phyloP scores from a whole-genome alignment of 192 early-diverging fungal species.

The Diversispora eburnea region DNA sequence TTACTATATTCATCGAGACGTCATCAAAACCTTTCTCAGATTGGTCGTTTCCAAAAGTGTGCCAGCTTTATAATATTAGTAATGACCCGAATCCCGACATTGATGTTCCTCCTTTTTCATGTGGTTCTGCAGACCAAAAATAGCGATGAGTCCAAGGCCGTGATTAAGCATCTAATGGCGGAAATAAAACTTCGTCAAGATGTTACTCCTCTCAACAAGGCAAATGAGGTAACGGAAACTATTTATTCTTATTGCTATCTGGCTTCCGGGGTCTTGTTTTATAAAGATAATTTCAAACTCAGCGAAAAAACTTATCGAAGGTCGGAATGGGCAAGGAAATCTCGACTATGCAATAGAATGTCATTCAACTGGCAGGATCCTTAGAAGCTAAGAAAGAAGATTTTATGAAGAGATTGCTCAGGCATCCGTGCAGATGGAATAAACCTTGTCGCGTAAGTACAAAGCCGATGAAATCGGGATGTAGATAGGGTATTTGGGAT shows the following conservation, averaged over 20 bases:
- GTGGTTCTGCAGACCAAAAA: neutral
- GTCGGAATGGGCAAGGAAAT: no score
- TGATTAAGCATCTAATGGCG: slow-evolving; percentile 3
- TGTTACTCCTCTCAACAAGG: slow-evolving; percentile 3
- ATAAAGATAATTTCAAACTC: no score
- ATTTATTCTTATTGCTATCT: slow-evolving; percentile 4
- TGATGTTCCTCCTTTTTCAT: neutral
- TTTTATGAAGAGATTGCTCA: slow-evolving; percentile 18
- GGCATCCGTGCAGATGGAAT: slow-evolving; percentile 35
- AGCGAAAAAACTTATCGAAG: no score
- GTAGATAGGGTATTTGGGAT: slow-evolving; percentile 34
- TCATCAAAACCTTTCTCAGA: slow-evolving; percentile 15
- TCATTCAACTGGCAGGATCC: no score
- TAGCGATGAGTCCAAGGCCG: neutral
- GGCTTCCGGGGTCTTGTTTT: neutral
- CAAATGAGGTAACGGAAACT: slow-evolving; percentile 17
- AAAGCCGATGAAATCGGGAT: slow-evolving; percentile 22
- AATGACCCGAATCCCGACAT: neutral
- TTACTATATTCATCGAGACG: slow-evolving; percentile 15
- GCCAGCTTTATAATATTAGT: slow-evolving; percentile 10
- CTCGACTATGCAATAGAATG: no score
- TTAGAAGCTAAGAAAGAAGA: no score
- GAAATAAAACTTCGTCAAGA: neutral
- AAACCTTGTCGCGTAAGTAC: slow-evolving; percentile 28
- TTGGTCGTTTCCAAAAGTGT: slow-evolving; percentile 4